Percentiles rank a stretch among this genome's conserved stretches.
phyloP scores from a whole-genome alignment of 306 rosid genomes.

The Cucumis cinereus region DNA sequence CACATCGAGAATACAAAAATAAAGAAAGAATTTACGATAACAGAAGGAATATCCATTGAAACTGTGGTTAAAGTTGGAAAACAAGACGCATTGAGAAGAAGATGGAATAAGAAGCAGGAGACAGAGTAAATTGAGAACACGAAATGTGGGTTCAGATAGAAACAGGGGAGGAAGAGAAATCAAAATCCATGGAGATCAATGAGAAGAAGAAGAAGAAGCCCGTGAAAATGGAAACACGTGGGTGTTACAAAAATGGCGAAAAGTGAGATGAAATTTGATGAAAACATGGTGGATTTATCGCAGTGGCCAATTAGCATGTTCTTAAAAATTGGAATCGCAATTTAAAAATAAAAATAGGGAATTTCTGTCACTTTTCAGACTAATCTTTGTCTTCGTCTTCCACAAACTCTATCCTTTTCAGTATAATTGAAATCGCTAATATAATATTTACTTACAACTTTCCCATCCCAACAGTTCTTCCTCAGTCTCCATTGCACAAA shows the following conservation, averaged over 20 bases:
- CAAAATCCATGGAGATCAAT: not conserved
- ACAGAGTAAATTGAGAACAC: not conserved
- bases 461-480: not conserved
- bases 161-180: not conserved
- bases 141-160: not conserved
- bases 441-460: not conserved
- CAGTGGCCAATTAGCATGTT: not conserved
- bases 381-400: not conserved
- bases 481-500: not conserved
- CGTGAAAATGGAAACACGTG: not conserved
- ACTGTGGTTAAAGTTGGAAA: not conserved
- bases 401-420: not conserved
- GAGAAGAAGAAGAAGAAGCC: constrained; percentile 37
- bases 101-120: not conserved
- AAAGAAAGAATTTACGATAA: not conserved
- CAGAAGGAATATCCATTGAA: constrained; percentile 15
- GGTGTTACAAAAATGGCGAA: not conserved
- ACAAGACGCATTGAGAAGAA: not conserved
- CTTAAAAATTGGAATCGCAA: not conserved
- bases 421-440: not conserved
- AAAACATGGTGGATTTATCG: not conserved
- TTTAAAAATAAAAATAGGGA: not conserved
- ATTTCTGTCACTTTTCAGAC: not conserved
- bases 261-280: not conserved
- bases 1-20: not conserved